Percentiles rank a stretch among this genome's conserved stretches.
These are phyloP conservation scores for Talaromyces verruculosus DNA, from an alignment of 2,329 filamentous ascomycete genomes.

Conservation along the genomic window DNA sequence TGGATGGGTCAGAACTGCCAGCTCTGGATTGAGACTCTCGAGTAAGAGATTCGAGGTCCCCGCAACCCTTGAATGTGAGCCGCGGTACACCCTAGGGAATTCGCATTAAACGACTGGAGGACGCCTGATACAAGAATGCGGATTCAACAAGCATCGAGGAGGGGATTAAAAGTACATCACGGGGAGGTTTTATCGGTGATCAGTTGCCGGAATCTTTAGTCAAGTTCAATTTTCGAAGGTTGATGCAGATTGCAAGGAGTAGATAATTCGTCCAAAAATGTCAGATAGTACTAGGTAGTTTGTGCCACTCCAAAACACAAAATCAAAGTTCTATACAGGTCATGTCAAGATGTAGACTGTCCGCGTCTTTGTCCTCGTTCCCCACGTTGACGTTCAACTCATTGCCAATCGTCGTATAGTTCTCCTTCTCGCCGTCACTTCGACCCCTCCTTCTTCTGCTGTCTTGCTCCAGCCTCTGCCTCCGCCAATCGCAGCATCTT, in stretches of 20 bases:
- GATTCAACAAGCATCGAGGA: neutral
- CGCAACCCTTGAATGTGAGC: neutral
- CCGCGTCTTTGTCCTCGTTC: neutral
- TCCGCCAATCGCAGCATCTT: neutral
- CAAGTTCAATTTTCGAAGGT: neutral
- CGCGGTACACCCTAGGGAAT: neutral
- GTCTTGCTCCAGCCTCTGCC: neutral
- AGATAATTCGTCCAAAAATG: neutral
- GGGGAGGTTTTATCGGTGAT: neutral
- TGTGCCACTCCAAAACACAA: neutral
- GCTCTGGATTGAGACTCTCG: neutral
- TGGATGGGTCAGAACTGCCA: constrained; percentile 8
- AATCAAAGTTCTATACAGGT: neutral
- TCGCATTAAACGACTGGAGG: neutral
- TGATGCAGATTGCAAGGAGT: neutral
- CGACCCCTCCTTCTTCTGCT: neutral
- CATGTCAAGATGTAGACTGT: neutral
- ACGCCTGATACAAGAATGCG: neutral
- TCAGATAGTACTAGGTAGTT: neutral
- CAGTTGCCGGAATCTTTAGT: neutral
- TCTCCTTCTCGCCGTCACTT: neutral
- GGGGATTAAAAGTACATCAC: neutral
- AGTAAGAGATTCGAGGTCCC: neutral
- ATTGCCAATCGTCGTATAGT: neutral
- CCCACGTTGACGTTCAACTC: too few relatives aligned